A percentile compares a stretch with the other conserved stretches of the same genome.
phyloP scores from a whole-genome alignment of 768 basidiomycete species.

The Mycena rosella region DNA sequence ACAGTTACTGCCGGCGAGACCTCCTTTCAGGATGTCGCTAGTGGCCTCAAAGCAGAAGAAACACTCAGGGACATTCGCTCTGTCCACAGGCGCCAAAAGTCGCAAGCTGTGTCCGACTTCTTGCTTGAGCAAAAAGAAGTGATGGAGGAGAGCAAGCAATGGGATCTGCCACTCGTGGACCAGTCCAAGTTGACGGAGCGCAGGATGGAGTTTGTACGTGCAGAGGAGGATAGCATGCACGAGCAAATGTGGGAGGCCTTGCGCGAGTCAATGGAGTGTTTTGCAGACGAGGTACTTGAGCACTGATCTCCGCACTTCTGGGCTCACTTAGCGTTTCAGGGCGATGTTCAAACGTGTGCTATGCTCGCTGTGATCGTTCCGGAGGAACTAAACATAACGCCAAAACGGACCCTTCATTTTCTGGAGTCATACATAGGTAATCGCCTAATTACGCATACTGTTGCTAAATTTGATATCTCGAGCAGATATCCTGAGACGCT shows the following conservation, averaged over 20 bases:
- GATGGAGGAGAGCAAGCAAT: conserved; percentile 27
- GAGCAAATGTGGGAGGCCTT: conserved; percentile 71
- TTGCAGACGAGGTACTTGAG: conserved; percentile 67
- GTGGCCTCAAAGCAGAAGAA: conserved; percentile 43
- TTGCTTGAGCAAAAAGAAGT: conserved; percentile 41
- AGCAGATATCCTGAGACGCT: conserved; percentile 72
- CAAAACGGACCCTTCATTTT: conserved; percentile 61
- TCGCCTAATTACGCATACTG: conserved; percentile 34
- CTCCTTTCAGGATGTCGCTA: conserved; percentile 49
- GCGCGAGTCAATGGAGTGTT: conserved; percentile 67
- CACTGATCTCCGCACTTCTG: not conserved
- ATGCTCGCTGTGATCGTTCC: conserved; percentile 75
- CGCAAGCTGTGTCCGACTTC: conserved; percentile 46
- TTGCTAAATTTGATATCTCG: not conserved
- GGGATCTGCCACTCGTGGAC: conserved; percentile 14
- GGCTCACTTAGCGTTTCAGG: conserved; percentile 54
- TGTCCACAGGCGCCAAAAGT: conserved; percentile 47
- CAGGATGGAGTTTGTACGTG: conserved; percentile 56
- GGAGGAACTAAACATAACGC: conserved; percentile 65
- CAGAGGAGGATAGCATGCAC: conserved; percentile 64
- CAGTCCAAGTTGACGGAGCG: conserved; percentile 50
- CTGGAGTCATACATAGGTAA: conserved; percentile 82
- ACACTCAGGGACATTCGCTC: conserved; percentile 45
- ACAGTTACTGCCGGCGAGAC: conserved; percentile 75
- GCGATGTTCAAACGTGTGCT: conserved; percentile 86